phyloP scores from a whole-genome alignment of 495 filamentous ascomycete species.

The Choiromyces venosus region DNA sequence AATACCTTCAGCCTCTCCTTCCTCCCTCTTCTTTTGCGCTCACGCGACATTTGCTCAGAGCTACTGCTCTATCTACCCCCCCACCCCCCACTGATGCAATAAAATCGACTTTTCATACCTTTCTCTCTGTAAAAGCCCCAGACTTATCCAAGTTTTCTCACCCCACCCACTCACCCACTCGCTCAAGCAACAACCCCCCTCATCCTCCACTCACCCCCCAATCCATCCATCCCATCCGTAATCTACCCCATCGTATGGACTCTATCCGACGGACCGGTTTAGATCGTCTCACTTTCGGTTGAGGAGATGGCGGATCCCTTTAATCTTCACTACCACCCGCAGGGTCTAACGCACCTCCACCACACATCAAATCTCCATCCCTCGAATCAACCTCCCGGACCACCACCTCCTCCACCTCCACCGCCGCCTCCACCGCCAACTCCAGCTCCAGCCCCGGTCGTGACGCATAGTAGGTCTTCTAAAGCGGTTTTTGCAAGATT shows the following conservation, averaged over 20 bases:
- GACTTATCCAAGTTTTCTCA: no score
- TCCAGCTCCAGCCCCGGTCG: conserved; percentile 11
- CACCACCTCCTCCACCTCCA: neutral
- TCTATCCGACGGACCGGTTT: conserved; percentile 21
- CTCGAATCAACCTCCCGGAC: neutral
- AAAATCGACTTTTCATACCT: neutral
- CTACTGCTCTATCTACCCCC: neutral
- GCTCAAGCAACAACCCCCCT: neutral
- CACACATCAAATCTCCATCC: neutral
- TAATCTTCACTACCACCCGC: neutral
- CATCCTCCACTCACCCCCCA: neutral
- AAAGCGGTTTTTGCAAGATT: conserved; percentile 38
- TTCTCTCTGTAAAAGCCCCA: conserved; percentile 1
- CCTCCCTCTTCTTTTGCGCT: neutral
- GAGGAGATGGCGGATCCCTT: conserved; percentile 14
- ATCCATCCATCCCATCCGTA: neutral
- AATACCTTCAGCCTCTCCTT: neutral
- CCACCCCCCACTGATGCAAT: neutral
- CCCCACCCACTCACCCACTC: neutral
- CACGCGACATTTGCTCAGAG: neutral
- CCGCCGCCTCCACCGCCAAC: conserved; percentile 23
- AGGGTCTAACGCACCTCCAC: neutral
- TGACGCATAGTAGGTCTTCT: conserved; percentile 23
- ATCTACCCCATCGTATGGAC: conserved; percentile 31
- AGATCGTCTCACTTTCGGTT: conserved; percentile 18